Base-by-base conservation (phyloP, 192 early-diverging fungal species). In the Hyaloraphidium curvatum region DNA sequence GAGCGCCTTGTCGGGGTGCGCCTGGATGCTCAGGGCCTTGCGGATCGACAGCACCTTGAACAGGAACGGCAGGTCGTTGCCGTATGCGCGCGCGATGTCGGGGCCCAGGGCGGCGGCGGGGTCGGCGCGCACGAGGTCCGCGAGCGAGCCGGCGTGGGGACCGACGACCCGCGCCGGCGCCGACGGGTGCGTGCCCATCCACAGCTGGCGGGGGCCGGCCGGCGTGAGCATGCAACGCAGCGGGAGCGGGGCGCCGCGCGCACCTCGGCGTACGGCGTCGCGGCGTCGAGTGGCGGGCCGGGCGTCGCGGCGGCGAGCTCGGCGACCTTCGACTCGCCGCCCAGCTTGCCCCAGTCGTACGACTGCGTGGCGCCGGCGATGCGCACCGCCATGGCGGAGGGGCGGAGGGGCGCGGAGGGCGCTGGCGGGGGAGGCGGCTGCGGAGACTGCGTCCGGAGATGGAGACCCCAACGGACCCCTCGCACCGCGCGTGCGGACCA, bases 321-420 rank as follows among this genome's bases (percentile, higher is more conserved):
- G n/a, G 88, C 88, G 7, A 89, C 94, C 61, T 83, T 86, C 63
- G 81, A 85, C 28, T 57, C 58, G 40, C 57, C 55, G 2, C 91
- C 94, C 30, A 84, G 55, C 64, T 90, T 89, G 30, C 94, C 94
- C 94, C 94, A 98, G 64, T 89, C 89, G 72, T 98, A 98, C 53
- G 75, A 81, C 70, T n/a, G 33, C 17, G 19, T 21, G 21, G 29
- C 26, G 17, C 26, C 16, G 17, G 29, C 26, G 65, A 63, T 14
- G 56, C 56, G 14, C 39, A 53, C 3, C 55, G 31, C 5, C 60
- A 43, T 33, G 29, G n/a, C n/a, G n/a, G n/a, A n/a, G n/a, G n/a
- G n/a, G n/a, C n/a, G n/a, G n/a, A n/a, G n/a, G n/a, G n/a, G n/a
- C n/a, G n/a, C n/a, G n/a, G n/a, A n/a, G n/a, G n/a, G n/a, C n/a